Evolutionary conservation across 2,329 filamentous ascomycete genomes (phyloP), one percentile per base, ranked within the genome.

Genomic region (Pseudogymnoascus sp.): DNA sequence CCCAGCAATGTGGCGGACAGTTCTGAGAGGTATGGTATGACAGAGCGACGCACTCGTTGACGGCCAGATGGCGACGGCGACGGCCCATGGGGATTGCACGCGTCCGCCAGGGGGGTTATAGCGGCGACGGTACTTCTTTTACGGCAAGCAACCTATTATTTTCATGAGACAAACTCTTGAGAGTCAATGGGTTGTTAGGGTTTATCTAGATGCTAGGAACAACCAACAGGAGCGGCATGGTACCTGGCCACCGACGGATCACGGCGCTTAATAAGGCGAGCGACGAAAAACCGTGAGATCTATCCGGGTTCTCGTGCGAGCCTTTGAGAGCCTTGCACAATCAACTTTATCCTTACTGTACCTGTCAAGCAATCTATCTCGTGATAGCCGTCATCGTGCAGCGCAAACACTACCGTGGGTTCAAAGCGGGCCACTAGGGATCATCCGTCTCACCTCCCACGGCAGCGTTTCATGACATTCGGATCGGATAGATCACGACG

Each of bases 141-240:
- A 18, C n/a, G n/a, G 9, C 16, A 42, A 42, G 16, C 2, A 42
- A 12, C 16, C 38, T 42, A 42, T 42, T 42, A 42, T 42, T 42
- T 42, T 11, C 8, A 21, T 42, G 9, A 18, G 38, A 21, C 8
- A 9, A 42, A 3, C 16, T 23, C 42, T 7, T 14, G 11, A 42
- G 5, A 46, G 21, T 9, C 43, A n/a, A n/a, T 49, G 23, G 21
- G 42, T 8, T 43, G 9, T 23, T 3, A 23, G 21, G 3, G 3
- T 3, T 21, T 21, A 21, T 21, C 21, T 5, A 11, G 18, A 46
- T 25, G 16, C 42, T 12, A 11, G 70, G 69, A 71, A 68, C 63
- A 76, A 76, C 73, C 72, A 25, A 14, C 43, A 25, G 21, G 12
- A 8, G 21, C 12, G 21, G 23, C 43, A 7, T 38, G 14, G n/a